Conservation (phyloP, 1,284 basidiomycete genomes). For the Somion occarium region DNA sequence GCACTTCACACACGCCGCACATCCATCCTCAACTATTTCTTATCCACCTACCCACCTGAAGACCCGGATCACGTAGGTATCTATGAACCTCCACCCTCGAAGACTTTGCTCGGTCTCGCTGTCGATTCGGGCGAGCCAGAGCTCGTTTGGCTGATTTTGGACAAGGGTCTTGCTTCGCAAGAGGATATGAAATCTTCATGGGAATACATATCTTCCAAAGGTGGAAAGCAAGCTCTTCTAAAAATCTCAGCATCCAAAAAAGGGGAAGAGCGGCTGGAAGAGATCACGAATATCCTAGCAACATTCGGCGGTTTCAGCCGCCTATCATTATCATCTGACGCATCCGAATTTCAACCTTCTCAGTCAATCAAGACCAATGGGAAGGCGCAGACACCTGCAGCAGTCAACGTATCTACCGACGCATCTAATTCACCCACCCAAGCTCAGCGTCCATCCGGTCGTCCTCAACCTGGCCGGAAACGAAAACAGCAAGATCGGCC, state of each 20-base stretch:
- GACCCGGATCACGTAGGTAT: constrained; percentile 44
- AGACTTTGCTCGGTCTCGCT: constrained; percentile 49
- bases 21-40: constrained; percentile 48
- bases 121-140: constrained; percentile 55
- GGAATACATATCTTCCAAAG: constrained; percentile 40
- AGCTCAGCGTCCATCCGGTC: neutral
- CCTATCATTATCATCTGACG: neutral
- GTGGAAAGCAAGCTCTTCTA: constrained; percentile 26
- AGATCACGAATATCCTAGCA: constrained; percentile 51
- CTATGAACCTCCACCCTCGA: constrained; percentile 37
- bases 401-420: neutral
- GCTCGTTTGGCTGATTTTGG: constrained; percentile 55
- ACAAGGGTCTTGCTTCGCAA: constrained; percentile 44
- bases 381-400: neutral
- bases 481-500: neutral
- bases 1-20: constrained; percentile 51
- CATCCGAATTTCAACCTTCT: neutral
- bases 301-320: constrained; percentile 43
- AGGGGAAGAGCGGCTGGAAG: constrained; percentile 36
- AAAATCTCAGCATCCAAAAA: constrained; percentile 23
- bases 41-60: constrained; percentile 50
- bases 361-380: neutral
- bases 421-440: neutral
- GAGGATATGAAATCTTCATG: constrained; percentile 47
- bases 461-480: neutral